These are phyloP conservation scores for Babesia gibsoni DNA, from an alignment of 169 alveolate species.

Conservation along the genomic window DNA sequence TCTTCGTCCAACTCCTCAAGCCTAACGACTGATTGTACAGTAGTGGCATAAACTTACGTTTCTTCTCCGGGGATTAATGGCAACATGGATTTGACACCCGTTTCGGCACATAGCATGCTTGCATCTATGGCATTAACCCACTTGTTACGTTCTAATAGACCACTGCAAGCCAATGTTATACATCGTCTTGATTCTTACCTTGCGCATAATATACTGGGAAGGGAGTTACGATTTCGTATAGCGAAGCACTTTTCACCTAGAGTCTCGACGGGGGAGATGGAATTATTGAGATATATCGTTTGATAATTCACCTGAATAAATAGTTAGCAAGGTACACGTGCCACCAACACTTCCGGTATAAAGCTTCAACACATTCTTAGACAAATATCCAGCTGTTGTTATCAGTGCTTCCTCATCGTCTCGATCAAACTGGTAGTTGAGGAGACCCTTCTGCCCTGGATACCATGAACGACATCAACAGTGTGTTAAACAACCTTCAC, in stretches of 20 bases:
- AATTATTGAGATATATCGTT: slow-evolving; percentile 62
- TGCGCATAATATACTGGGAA: slow-evolving; percentile 58
- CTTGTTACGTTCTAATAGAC: slow-evolving; percentile 46
- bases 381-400: slow-evolving; percentile 53
- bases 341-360: slow-evolving; percentile 59
- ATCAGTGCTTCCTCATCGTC: slow-evolving; percentile 54
- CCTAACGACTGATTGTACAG: not conserved
- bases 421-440: slow-evolving; percentile 42
- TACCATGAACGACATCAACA: slow-evolving; percentile 5
- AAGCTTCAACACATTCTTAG: slow-evolving; percentile 39
- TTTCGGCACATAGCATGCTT: slow-evolving; percentile 42
- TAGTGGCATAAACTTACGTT: not conserved
- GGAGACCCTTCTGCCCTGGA: slow-evolving; percentile 51
- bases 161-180: slow-evolving; percentile 7
- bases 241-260: slow-evolving; percentile 70
- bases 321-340: not conserved
- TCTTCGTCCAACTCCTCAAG: slow-evolving; percentile 52
- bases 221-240: slow-evolving; percentile 48
- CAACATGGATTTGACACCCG: slow-evolving; percentile 40
- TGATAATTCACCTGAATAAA: slow-evolving; percentile 41
- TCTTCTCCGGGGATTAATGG: slow-evolving; percentile 62
- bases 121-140: slow-evolving; percentile 65
- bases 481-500: slow-evolving; percentile 39
- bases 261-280: slow-evolving; percentile 71
- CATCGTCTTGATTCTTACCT: not conserved